phyloP scores from a whole-genome alignment of 2,329 filamentous ascomycete species.

The Xenoacremonium recifei region DNA sequence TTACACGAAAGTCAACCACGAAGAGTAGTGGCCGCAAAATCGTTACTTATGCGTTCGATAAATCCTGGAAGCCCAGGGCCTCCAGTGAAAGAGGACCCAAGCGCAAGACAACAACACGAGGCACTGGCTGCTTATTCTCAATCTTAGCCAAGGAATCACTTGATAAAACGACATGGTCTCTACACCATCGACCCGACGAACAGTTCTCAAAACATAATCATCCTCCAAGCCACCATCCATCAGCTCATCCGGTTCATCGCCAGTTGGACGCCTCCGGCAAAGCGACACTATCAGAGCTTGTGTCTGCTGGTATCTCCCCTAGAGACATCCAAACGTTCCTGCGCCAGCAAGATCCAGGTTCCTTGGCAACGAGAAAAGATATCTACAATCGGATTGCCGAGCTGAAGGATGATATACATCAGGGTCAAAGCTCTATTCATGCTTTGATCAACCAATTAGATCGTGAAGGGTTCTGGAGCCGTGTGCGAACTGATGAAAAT shows the following conservation, averaged over 20 bases:
- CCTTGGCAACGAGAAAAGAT: neutral
- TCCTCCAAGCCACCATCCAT: neutral
- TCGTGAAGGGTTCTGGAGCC: neutral
- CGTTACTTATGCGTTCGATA: neutral
- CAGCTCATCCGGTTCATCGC: neutral
- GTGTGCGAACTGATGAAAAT: neutral
- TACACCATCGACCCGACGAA: neutral
- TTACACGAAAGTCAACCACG: neutral
- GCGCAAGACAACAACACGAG: neutral
- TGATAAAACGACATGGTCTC: neutral
- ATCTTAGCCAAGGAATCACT: neutral
- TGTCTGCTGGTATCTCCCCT: neutral
- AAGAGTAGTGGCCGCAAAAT: neutral
- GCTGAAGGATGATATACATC: too few species aligned
- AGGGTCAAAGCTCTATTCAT: too few species aligned
- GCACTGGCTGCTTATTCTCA: neutral
- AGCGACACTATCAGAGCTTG: neutral
- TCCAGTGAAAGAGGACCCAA: neutral
- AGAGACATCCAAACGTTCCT: neutral
- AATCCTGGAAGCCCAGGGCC: neutral
- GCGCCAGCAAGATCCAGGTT: neutral
- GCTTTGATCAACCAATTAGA: too few species aligned
- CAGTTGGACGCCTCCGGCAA: neutral
- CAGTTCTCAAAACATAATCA: neutral
- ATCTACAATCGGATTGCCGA: too few species aligned